These are phyloP conservation scores for Vigna unguiculata DNA, from an alignment of 306 rosid genomes.

Conservation along the genomic window DNA sequence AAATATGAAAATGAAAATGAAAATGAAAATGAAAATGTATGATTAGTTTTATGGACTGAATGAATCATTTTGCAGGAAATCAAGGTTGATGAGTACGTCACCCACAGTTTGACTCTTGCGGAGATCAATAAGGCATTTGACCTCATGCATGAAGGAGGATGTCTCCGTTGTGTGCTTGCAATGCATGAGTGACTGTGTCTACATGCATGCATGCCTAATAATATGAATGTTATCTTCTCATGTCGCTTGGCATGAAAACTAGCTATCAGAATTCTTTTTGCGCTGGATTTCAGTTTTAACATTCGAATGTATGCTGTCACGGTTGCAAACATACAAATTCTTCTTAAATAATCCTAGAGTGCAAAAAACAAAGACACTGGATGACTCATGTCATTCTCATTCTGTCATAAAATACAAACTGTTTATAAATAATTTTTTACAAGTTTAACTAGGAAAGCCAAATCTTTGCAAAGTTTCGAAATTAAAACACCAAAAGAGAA, in stretches of 20 bases:
- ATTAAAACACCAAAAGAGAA: neutral
- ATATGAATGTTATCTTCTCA: neutral
- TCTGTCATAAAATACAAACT: too few relatives aligned
- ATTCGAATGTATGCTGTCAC: neutral
- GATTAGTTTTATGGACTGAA: neutral
- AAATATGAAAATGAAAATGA: slow-evolving; percentile 6
- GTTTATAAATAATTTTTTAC: too few relatives aligned
- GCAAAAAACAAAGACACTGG: too few relatives aligned
- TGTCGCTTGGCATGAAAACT: neutral
- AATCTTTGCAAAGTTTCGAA: neutral
- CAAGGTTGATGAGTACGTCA: slow-evolving; percentile 95
- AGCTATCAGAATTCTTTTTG: neutral
- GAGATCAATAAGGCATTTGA: slow-evolving; percentile 94
- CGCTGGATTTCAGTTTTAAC: slow-evolving; percentile 1
- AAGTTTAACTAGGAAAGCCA: too few relatives aligned
- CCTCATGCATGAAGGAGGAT: slow-evolving; percentile 87
- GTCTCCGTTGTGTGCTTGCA: slow-evolving; percentile 93
- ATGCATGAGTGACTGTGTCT: slow-evolving; percentile 43
- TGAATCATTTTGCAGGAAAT: slow-evolving; percentile 68
- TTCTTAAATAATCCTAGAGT: too few relatives aligned
- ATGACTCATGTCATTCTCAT: too few relatives aligned
- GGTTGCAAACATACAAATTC: neutral
- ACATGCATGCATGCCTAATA: too few relatives aligned
- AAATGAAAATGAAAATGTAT: slow-evolving; percentile 7
- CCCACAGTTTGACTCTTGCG: slow-evolving; percentile 75